phyloP scores from a whole-genome alignment of 2,329 filamentous ascomycete genomes.

The Xylariaceae sp. region DNA sequence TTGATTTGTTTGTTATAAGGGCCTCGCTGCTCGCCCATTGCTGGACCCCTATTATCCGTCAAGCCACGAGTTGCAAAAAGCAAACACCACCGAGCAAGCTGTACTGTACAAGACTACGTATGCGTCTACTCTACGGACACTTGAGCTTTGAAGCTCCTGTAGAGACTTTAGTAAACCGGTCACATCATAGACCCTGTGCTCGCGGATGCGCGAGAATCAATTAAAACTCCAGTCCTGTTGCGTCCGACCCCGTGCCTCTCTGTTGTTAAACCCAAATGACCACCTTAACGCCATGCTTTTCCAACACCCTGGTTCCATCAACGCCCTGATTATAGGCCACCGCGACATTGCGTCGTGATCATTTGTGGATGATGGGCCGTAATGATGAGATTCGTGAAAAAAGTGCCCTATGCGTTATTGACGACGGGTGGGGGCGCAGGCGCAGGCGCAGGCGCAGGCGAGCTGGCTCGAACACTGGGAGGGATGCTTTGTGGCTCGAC shows the following conservation, averaged over 20 bases:
- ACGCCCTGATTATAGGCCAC: slow-evolving; percentile 20
- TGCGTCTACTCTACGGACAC: slow-evolving; percentile 9
- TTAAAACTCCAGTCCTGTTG: neutral
- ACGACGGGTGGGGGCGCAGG: slow-evolving; percentile 30
- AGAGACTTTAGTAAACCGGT: slow-evolving; percentile 12
- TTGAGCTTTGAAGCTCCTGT: slow-evolving; percentile 12
- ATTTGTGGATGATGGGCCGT: neutral
- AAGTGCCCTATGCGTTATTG: slow-evolving; percentile 37
- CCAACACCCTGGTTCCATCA: slow-evolving; percentile 19
- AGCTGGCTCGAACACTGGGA: slow-evolving; percentile 48
- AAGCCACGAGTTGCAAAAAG: slow-evolving; percentile 1
- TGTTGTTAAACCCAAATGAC: slow-evolving; percentile 12
- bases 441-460: slow-evolving; percentile 45
- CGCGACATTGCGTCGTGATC: slow-evolving; percentile 3
- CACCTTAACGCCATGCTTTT: slow-evolving; percentile 33
- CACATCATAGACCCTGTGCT: neutral
- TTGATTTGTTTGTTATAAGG: neutral
- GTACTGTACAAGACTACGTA: slow-evolving; percentile 23
- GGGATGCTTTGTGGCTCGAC: slow-evolving; percentile 49
- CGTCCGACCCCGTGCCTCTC: slow-evolving; percentile 4
- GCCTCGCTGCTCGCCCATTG: neutral
- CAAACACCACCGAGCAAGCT: neutral
- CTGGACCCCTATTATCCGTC: neutral
- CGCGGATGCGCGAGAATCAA: neutral
- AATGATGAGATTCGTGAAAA: neutral